A percentile compares a stretch with the other conserved stretches of the same genome.
phyloP scores from a whole-genome alignment of 257 asterid genomes.

The Petunia axillaris region DNA sequence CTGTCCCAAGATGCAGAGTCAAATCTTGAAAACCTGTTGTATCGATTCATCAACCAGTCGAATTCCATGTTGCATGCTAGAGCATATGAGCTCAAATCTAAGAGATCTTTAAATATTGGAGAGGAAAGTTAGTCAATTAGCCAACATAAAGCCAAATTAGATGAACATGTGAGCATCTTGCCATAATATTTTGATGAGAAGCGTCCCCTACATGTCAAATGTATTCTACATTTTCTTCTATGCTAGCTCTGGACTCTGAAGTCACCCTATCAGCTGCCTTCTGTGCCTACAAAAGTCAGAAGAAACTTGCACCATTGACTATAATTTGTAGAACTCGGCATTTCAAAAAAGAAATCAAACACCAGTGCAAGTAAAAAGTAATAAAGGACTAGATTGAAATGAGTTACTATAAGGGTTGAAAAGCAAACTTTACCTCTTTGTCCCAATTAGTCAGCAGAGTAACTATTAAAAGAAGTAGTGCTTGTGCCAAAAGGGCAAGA shows the following conservation, averaged over 20 bases:
- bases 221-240: background rate
- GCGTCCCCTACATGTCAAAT: background rate
- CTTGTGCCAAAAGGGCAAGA: conserved; percentile 25
- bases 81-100: too few species aligned
- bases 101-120: too few species aligned
- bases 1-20: too few species aligned
- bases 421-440: conserved; percentile 29
- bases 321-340: background rate
- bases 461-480: conserved; percentile 26
- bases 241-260: conserved; percentile 14
- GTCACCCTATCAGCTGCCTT: conserved; percentile 27
- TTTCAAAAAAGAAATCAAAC: background rate
- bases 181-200: too few species aligned
- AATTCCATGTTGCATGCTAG: too few species aligned
- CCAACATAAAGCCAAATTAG: background rate
- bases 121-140: too few species aligned
- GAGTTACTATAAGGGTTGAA: background rate
- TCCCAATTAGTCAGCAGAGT: conserved; percentile 31
- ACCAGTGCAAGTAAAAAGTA: background rate
- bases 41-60: too few species aligned
- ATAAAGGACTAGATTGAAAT: background rate
- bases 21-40: too few species aligned
- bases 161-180: too few species aligned
- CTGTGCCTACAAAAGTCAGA: conserved; percentile 15
- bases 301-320: background rate